Conservation (phyloP, 2,329 filamentous ascomycete genomes). For the Colletotrichum sp. region DNA sequence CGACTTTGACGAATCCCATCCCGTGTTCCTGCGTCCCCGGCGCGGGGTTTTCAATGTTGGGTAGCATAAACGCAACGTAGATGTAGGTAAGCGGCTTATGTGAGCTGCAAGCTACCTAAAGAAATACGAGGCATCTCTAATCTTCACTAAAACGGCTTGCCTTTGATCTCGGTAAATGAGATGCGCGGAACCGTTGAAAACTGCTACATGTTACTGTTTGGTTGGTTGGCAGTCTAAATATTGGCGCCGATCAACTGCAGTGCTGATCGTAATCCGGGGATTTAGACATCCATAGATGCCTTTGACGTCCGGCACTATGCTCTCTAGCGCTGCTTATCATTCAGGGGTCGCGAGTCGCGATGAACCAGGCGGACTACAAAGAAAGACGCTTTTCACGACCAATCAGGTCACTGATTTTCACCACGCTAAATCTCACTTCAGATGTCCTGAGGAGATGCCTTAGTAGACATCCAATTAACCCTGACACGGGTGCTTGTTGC, state of each 20-base stretch:
- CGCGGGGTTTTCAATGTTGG: neutral
- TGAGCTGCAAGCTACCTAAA: neutral
- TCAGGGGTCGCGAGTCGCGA: neutral
- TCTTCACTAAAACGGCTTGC: neutral
- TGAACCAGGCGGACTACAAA: neutral
- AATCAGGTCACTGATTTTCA: neutral
- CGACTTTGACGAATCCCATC: neutral
- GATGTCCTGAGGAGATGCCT: neutral
- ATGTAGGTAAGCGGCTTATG: neutral
- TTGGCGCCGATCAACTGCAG: neutral
- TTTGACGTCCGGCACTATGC: neutral
- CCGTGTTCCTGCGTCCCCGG: neutral
- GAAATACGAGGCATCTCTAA: neutral
- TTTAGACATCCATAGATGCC: neutral
- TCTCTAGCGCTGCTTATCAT: neutral
- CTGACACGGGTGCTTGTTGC: neutral
- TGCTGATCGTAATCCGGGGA: neutral
- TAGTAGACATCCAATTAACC: neutral
- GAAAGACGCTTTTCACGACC: neutral
- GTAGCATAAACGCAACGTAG: neutral
- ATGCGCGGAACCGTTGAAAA: neutral
- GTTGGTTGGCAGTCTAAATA: neutral
- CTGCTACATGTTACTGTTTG: neutral
- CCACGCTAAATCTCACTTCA: neutral
- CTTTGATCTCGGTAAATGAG: accelerated